These are phyloP conservation scores for Colletotrichum lentis DNA, from an alignment of 2,329 filamentous ascomycete genomes.

Conservation along the genomic window DNA sequence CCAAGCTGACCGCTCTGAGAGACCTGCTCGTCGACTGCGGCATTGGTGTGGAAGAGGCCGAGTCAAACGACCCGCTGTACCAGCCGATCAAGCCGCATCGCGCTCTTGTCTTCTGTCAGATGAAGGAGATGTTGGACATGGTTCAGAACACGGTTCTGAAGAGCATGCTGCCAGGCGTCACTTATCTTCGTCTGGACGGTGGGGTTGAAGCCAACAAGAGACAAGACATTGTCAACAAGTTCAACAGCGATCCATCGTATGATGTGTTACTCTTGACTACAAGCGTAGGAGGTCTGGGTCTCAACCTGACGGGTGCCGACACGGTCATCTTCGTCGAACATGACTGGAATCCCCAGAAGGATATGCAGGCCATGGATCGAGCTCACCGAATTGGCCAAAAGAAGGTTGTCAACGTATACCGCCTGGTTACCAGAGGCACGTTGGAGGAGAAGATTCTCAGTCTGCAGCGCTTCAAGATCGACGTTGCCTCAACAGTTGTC, in stretches of 20 bases:
- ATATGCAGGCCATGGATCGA: conserved; percentile 98
- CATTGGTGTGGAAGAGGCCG: conserved; percentile 80
- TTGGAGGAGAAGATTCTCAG: conserved; percentile 98
- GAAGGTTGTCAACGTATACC: conserved; percentile 99
- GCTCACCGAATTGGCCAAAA: conserved; percentile 98
- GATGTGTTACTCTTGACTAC: conserved; percentile 94
- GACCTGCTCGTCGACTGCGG: conserved; percentile 98
- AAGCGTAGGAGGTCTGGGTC: conserved; percentile 89
- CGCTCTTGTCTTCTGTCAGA: conserved; percentile 96
- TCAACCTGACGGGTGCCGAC: conserved; percentile 96
- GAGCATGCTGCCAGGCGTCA: conserved; percentile 89
- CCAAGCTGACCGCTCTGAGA: conserved; percentile 87
- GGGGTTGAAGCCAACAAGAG: conserved; percentile 90
- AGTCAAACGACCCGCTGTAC: conserved; percentile 66
- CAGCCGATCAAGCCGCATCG: conserved; percentile 95
- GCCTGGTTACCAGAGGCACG: conserved; percentile 92
- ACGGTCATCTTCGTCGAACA: conserved; percentile 99
- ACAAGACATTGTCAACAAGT: conserved; percentile 98
- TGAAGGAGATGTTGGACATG: conserved; percentile 99
- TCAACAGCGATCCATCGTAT: conserved; percentile 97
- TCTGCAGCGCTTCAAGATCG: conserved; percentile 98
- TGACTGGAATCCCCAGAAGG: conserved; percentile 99
- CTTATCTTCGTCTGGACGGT: conserved; percentile 93
- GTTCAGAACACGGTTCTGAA: conserved; percentile 93
- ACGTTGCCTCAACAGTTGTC: conserved; percentile 96